phyloP scores from a whole-genome alignment of 768 basidiomycete genomes.

The Infundibulicybe gibba region DNA sequence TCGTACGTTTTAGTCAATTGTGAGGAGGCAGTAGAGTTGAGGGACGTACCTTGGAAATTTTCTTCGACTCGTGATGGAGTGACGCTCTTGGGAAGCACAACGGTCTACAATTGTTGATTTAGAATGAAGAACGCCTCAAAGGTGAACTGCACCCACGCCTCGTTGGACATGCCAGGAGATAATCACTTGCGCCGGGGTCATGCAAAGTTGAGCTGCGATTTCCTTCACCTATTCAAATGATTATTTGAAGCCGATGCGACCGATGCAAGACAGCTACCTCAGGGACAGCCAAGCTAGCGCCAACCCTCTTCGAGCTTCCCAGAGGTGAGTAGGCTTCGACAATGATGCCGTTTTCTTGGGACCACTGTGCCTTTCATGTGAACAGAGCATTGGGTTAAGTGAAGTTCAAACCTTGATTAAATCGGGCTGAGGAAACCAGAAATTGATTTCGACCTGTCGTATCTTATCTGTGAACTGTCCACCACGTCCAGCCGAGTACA shows the following conservation, averaged over 20 bases:
- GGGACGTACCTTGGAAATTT: slow-evolving; percentile 55
- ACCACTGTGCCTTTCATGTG: slow-evolving; percentile 44
- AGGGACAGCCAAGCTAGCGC: slow-evolving; percentile 53
- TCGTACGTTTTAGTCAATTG: slow-evolving; percentile 24
- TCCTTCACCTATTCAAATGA: slow-evolving; percentile 37
- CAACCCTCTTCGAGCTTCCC: slow-evolving; percentile 57
- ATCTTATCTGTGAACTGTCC: background rate
- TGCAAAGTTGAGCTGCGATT: slow-evolving; percentile 58
- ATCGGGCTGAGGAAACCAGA: slow-evolving; percentile 75
- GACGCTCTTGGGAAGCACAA: slow-evolving; percentile 77
- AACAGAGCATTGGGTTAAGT: background rate
- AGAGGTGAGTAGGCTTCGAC: slow-evolving; percentile 79
- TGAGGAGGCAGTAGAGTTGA: background rate
- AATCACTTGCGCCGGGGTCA: slow-evolving; percentile 73
- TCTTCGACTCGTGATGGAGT: slow-evolving; percentile 64
- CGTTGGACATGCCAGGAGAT: slow-evolving; percentile 78
- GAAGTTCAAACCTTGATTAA: slow-evolving; percentile 49
- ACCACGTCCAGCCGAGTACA: background rate
- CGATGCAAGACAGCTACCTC: slow-evolving; percentile 29
- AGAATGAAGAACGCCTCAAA: background rate
- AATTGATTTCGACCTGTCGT: slow-evolving; percentile 61
- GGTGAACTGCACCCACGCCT: slow-evolving; percentile 42
- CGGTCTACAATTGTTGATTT: slow-evolving; percentile 36
- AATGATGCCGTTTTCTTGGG: slow-evolving; percentile 59
- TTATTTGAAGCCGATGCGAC: background rate